These are phyloP conservation scores for Pythium rishiriense DNA, from an alignment of 352 stramenopile species.

Conservation along the genomic window DNA sequence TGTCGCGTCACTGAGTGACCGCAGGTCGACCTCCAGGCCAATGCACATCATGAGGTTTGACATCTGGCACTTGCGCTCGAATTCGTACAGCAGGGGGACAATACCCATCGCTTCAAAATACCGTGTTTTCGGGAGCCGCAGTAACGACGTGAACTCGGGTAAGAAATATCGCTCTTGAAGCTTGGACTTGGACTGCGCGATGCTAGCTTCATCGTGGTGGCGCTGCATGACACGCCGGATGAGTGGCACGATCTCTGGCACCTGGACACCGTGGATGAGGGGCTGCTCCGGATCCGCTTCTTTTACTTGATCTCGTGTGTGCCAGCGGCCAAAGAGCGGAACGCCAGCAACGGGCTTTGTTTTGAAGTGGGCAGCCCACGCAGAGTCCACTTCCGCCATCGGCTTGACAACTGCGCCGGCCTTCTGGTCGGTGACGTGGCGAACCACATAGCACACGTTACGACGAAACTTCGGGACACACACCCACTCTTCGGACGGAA, in stretches of 20 bases:
- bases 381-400: constrained; percentile 41
- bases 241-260: constrained; percentile 75
- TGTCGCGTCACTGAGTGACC: constrained; percentile 76
- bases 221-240: constrained; percentile 84
- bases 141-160: constrained; percentile 64
- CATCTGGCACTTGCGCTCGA: constrained; percentile 88
- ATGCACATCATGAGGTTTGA: constrained; percentile 84
- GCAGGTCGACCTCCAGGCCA: constrained; percentile 71
- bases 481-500: constrained; percentile 56
- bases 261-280: constrained; percentile 69
- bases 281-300: constrained; percentile 56
- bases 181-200: constrained; percentile 54
- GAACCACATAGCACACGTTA: constrained; percentile 74
- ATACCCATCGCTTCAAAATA: constrained; percentile 84
- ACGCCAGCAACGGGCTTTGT: constrained; percentile 70
- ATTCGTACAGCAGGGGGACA: constrained; percentile 84
- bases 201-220: constrained; percentile 59
- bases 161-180: constrained; percentile 82
- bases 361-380: constrained; percentile 58
- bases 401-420: constrained; percentile 16
- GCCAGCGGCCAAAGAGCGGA: constrained; percentile 77
- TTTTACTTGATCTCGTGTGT: constrained; percentile 62
- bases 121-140: constrained; percentile 63
- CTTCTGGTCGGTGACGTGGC: constrained; percentile 40
- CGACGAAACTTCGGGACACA: constrained; percentile 65